Evolutionary conservation across 805 yeast species (phyloP).

Genomic region (Cyberlindnera nakhonratchasimensis): DNA sequence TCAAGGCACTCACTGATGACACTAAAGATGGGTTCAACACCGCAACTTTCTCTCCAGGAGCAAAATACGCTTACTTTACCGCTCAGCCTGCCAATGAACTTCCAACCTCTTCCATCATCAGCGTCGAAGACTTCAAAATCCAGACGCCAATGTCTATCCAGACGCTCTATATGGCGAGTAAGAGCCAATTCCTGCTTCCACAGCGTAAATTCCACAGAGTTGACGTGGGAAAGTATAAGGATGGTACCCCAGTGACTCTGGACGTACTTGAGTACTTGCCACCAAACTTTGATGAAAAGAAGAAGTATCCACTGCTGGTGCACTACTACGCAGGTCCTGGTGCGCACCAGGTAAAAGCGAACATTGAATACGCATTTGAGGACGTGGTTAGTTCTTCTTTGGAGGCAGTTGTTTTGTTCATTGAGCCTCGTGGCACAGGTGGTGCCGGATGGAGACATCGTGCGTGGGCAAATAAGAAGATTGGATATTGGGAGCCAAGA

Average conservation of each 20-base stretch:
- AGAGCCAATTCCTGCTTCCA: conserved; percentile 51
- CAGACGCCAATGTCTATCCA: conserved; percentile 10
- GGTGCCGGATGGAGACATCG: conserved; percentile 77
- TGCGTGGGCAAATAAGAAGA: conserved; percentile 69
- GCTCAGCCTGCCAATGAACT: conserved; percentile 67
- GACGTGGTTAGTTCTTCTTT: conserved; percentile 71
- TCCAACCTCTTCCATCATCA: conserved; percentile 70
- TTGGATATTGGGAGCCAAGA: conserved; percentile 79
- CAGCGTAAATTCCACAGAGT: conserved; percentile 41
- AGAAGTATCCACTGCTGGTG: conserved; percentile 74
- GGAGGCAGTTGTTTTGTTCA: conserved; percentile 83
- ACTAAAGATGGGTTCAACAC: conserved; percentile 57
- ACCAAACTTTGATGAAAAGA: conserved; percentile 54
- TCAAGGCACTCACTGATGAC: conserved; percentile 45
- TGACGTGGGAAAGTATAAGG: conserved; percentile 45
- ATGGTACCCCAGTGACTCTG: conserved; percentile 40
- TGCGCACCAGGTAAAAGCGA: conserved; percentile 71
- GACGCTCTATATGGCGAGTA: conserved; percentile 6
- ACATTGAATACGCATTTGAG: conserved; percentile 62
- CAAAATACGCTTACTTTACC: conserved; percentile 59
- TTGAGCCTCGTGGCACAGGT: conserved; percentile 97
- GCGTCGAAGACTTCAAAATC: conserved; percentile 32
- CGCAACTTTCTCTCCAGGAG: conserved; percentile 70
- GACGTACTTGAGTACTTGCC: conserved; percentile 80
- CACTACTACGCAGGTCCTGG: conserved; percentile 98